Conservation (phyloP, 2,329 filamentous ascomycete genomes). For the Botryotinia convoluta region DNA sequence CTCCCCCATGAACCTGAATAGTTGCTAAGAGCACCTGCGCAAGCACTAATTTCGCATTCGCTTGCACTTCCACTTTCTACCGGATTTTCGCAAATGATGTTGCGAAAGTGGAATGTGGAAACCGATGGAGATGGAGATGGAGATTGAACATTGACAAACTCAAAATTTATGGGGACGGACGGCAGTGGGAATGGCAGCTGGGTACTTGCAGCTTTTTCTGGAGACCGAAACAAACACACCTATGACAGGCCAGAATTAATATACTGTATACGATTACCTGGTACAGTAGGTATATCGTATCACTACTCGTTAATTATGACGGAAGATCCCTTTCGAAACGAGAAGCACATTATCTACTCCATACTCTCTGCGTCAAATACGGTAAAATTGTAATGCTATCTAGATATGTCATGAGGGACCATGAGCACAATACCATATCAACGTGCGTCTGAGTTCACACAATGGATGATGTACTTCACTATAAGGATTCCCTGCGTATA, state of each 20-base stretch:
- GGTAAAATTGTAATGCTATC: not conserved
- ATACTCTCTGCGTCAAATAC: not conserved
- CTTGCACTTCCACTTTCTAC: not conserved
- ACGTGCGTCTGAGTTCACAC: not conserved
- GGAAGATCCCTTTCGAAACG: not conserved
- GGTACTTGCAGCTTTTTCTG: not conserved
- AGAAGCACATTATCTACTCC: not conserved
- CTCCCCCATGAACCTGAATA: not conserved
- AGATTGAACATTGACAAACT: not conserved
- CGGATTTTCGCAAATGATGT: not conserved
- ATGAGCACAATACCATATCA: not conserved
- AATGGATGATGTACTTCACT: not conserved
- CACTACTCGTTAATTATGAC: not conserved
- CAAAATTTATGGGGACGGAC: not conserved
- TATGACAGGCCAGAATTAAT: not conserved
- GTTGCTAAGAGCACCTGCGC: not conserved
- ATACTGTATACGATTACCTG: not conserved
- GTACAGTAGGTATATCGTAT: not conserved
- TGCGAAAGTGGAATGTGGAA: not conserved
- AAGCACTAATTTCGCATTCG: constrained; percentile 19
- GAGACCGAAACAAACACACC: not conserved
- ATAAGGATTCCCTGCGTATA: not conserved
- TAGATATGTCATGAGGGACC: not conserved
- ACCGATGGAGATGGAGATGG: not conserved
- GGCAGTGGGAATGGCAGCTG: constrained; percentile 1